Evolutionary conservation across 495 filamentous ascomycete species (phyloP), one percentile per base, ranked within the genome.

Genomic region (Penicillium canescens): DNA sequence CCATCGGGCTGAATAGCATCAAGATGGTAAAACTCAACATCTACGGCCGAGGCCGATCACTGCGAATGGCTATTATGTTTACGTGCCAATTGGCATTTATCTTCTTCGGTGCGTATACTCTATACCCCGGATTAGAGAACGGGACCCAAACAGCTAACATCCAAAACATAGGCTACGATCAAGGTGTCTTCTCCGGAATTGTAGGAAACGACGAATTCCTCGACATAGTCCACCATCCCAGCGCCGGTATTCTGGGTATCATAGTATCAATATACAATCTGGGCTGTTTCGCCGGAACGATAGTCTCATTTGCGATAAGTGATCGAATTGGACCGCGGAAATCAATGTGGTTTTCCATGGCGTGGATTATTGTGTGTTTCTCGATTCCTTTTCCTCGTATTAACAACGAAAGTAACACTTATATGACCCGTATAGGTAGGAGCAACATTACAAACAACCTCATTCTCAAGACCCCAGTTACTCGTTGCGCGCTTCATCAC

Each of bases 121-220:
- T 5, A n/a, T 45, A 2, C 8, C 9, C 5, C 0, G 2, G 9
- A 10, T 7, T 10, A 0, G 2, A 7, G 2, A 0, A 31, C 8
- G 28, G 8, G 7, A 31, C 7, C 14, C 20, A 4, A n/a, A 31
- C 50, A 31, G 45, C 36, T 47, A 8, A 31, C 24, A 40, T 34
- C 31, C 12, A 8, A 18, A 16, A 21, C 49, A n/a, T 55, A 73
- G 71, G 79, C 18, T 84, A 82, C 51, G 80, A 84, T 43, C 81
- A 84, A 61, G 80, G 78, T 48, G 74, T 80, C 7, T 78, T 80
- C 60, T 73, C 70, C 33, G 78, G 78, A 23, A 75, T 82, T 42
- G 66, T 77, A 20, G 69, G 66, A 37, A 76, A 77, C 54, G 53
- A 71, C 6, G 71, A 79, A 36, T 85, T 78, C 60, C 72, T 81